Conservation (phyloP, 2,329 filamentous ascomycete genomes). For the Trichoderma gracile region DNA sequence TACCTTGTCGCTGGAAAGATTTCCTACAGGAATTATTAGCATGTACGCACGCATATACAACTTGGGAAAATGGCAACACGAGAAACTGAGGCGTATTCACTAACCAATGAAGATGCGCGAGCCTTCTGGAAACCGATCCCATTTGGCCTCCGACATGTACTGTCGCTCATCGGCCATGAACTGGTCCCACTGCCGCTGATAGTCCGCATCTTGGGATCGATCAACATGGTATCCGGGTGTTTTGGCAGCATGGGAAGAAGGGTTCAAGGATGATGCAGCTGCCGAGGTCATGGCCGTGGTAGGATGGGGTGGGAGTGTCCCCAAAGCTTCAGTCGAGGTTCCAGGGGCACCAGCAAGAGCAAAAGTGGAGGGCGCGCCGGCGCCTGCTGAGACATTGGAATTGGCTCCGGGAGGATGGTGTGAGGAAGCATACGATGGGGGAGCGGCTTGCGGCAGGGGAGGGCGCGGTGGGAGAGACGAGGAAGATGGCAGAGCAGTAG, state of each 20-base stretch:
- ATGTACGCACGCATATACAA: conserved; percentile 23
- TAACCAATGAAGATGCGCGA: conserved; percentile 80
- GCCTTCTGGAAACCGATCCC: conserved; percentile 76
- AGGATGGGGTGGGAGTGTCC: conserved; percentile 36
- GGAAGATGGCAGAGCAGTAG: conserved; percentile 40
- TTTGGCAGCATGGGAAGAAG: conserved; percentile 38
- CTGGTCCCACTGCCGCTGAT: conserved; percentile 68
- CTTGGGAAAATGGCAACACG: no score
- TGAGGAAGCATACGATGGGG: conserved; percentile 43
- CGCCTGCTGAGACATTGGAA: conserved; percentile 35
- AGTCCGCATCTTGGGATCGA: conserved; percentile 45
- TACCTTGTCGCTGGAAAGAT: conserved; percentile 88
- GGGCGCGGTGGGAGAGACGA: conserved; percentile 52
- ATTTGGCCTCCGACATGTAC: conserved; percentile 75
- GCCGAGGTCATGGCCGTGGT: conserved; percentile 35
- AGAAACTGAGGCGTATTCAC: conserved; percentile 34
- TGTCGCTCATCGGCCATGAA: conserved; percentile 72
- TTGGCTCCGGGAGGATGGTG: conserved; percentile 39
- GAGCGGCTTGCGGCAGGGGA: conserved; percentile 42
- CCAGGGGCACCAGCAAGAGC: conserved; percentile 38
- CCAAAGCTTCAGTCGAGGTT: conserved; percentile 37
- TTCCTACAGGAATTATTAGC: conserved; percentile 58
- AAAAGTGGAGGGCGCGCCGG: conserved; percentile 37
- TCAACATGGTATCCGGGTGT: conserved; percentile 35
- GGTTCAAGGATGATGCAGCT: conserved; percentile 36